Conservation (phyloP, 768 basidiomycete genomes). For the Pulveroboletus sp. region DNA sequence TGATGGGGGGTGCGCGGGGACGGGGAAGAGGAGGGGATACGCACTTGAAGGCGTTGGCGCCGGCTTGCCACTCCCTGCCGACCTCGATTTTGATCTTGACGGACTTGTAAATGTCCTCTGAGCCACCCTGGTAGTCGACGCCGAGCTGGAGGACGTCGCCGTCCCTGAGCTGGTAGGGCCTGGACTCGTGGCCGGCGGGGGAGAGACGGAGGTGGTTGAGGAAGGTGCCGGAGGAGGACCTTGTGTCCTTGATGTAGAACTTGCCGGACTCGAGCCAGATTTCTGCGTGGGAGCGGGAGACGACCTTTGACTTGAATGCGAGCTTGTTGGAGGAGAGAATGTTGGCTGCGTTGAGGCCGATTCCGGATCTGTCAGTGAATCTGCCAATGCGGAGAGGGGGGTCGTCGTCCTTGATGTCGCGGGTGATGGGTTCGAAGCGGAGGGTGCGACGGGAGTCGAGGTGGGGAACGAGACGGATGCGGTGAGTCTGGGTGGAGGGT, state of each 20-base stretch:
- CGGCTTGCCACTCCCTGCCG: constrained; percentile 85
- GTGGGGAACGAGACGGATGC: constrained; percentile 93
- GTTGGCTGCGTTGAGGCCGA: constrained; percentile 61
- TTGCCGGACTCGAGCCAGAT: constrained; percentile 74
- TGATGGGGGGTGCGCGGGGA: constrained; percentile 18
- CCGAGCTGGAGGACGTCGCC: constrained; percentile 94
- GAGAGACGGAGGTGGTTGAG: constrained; percentile 91
- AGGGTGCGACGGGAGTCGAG: constrained; percentile 87
- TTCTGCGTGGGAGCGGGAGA: constrained; percentile 91
- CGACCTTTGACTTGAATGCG: constrained; percentile 94
- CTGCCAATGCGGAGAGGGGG: constrained; percentile 82
- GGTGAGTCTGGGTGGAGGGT: constrained; percentile 43
- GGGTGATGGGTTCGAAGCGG: constrained; percentile 86
- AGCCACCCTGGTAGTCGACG: constrained; percentile 96
- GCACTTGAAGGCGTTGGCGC: constrained; percentile 84
- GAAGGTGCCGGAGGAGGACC: constrained; percentile 88
- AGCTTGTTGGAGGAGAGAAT: constrained; percentile 76
- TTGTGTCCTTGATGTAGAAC: constrained; percentile 89
- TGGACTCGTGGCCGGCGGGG: constrained; percentile 75
- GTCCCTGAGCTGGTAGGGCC: constrained; percentile 77
- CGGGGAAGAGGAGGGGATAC: neutral
- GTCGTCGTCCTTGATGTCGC: constrained; percentile 73
- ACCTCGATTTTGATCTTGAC: constrained; percentile 95
- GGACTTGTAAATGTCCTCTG: constrained; percentile 95
- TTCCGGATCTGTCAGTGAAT: constrained; percentile 83